Base-by-base conservation (phyloP, 208 protist species). In the Leishmania arabica region DNA sequence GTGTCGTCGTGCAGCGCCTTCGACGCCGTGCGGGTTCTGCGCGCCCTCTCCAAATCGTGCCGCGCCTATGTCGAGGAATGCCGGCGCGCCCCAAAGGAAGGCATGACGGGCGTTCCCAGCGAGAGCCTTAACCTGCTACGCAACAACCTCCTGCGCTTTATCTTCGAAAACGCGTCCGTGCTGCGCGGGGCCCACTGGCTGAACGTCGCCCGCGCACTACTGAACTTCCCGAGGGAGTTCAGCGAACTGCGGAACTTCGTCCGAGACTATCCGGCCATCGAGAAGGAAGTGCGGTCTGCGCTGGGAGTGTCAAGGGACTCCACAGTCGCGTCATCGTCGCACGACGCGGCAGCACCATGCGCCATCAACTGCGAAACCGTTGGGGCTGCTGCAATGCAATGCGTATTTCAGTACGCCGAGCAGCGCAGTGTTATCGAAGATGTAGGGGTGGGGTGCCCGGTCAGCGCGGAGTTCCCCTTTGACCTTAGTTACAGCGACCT, bases 171-270 rank as follows among this genome's bases (percentile, higher is more conserved):
- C 79, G 85, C 73, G n/a, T n/a, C 86, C 19, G 74, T 88, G 17
- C 84, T 98, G 66, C 93, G 92, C 49, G 93, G 93, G 0, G 93
- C 86, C 0, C 93, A 98, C 74, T 97, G 93, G 93, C 84, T 96
- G 40, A 96, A 96, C 80, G 83, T 95, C 24, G 86, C 88, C 2
- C 90, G 95, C 3, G 93, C 95, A 19, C 87, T 97, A 56, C 79
- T 93, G 53, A 84, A 95, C 84, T 98, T 98, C 69, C 93, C 95
- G 1, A 45, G 34, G 13, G 90, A 94, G 73, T 69, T 88, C 42
- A 77, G 42, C 54, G 79, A 80, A 9, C 77, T 89, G 27, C 72
- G 73, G 3, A 60, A 71, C 17, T 58, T 89, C 3, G 62, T 19
- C 24, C 47, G 34, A 1, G 49, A 75, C 0, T 83, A 84, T 42